phyloP scores from a whole-genome alignment of 2,329 filamentous ascomycete species.

The Penicillium capsulatum region DNA sequence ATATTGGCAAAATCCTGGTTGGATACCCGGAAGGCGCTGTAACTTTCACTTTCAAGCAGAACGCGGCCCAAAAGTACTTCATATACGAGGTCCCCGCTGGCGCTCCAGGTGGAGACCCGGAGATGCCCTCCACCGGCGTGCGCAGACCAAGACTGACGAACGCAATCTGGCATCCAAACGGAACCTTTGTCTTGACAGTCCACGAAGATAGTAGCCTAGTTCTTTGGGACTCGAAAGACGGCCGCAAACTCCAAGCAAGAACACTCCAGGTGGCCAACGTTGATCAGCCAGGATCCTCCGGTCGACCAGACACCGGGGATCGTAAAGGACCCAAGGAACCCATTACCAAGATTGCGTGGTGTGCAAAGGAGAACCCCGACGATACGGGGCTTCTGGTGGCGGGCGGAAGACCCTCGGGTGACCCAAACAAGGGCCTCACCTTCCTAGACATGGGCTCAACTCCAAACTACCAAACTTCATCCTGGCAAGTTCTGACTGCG shows the following conservation, averaged over 20 bases:
- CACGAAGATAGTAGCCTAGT: conserved; percentile 90
- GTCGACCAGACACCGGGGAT: conserved; percentile 40
- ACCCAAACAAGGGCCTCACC: conserved; percentile 70
- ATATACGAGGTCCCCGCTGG: conserved; percentile 77
- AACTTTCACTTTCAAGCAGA: conserved; percentile 92
- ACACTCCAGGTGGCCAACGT: conserved; percentile 72
- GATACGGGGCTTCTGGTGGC: conserved; percentile 86
- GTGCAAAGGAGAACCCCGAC: conserved; percentile 87
- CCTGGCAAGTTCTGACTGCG: conserved; percentile 75
- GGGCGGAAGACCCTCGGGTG: conserved; percentile 67
- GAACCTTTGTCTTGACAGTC: conserved; percentile 79
- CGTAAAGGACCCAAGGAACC: conserved; percentile 64
- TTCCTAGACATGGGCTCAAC: conserved; percentile 87
- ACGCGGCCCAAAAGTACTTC: conserved; percentile 71
- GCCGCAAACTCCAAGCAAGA: conserved; percentile 74
- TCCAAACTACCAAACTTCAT: conserved; percentile 84
- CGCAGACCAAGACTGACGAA: conserved; percentile 74
- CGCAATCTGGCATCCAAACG: conserved; percentile 90
- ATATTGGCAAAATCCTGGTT: conserved; percentile 85
- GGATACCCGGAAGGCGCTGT: conserved; percentile 87
- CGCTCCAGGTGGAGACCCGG: conserved; percentile 72
- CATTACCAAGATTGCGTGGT: conserved; percentile 80
- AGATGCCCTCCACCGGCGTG: conserved; percentile 56
- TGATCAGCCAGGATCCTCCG: conserved; percentile 57
- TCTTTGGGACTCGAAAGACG: conserved; percentile 91